Conservation (phyloP, 2,329 filamentous ascomycete species). For the Bertia moriformis region DNA sequence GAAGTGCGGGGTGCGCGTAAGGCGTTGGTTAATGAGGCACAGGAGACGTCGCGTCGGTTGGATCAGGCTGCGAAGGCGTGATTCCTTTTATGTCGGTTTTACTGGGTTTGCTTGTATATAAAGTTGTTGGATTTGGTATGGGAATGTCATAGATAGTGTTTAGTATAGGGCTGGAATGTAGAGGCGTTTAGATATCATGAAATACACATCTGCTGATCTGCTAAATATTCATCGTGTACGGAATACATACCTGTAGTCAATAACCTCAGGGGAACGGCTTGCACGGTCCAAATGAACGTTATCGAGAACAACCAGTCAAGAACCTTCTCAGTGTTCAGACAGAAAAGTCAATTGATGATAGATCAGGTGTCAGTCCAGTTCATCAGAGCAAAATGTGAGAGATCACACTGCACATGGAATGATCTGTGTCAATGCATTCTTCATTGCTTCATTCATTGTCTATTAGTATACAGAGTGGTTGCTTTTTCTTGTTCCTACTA, state of each 20-base stretch:
- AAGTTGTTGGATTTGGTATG: not conserved
- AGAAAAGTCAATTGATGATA: no score
- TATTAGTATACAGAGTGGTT: not conserved
- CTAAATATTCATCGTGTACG: no score
- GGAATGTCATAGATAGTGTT: not conserved
- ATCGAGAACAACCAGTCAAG: no score
- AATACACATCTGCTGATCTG: no score
- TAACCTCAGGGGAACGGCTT: no score
- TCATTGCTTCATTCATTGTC: not conserved
- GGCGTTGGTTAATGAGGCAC: constrained; percentile 22
- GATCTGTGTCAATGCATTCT: not conserved
- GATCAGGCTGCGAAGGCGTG: constrained; percentile 10
- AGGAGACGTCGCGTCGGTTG: constrained; percentile 18
- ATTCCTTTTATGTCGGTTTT: not conserved
- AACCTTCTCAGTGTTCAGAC: no score
- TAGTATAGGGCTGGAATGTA: no score
- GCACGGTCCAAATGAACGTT: no score
- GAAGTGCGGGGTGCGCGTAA: not conserved
- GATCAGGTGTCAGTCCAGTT: no score
- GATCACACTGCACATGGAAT: not conserved
- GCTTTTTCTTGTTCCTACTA: not conserved
- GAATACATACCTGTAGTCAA: no score
- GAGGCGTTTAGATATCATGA: no score
- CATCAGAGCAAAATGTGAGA: no score
- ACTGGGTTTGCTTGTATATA: not conserved